phyloP scores from a whole-genome alignment of 495 filamentous ascomycete species.

The Penicillium manginii region DNA sequence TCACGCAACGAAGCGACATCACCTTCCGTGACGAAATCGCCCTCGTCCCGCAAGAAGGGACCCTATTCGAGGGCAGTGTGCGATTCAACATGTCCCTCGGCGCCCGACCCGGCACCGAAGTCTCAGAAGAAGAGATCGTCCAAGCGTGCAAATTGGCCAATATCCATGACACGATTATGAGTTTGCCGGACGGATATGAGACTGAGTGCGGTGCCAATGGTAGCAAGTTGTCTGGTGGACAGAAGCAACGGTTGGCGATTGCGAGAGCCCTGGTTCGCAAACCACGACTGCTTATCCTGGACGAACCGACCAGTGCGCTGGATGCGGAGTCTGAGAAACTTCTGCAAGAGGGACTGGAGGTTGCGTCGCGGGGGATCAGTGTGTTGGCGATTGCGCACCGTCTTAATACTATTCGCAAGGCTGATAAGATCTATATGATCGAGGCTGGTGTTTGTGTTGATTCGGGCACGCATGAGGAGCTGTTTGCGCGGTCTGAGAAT shows the following conservation, averaged over 20 bases:
- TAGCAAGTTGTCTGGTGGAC: conserved; percentile 71
- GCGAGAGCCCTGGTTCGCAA: conserved; percentile 77
- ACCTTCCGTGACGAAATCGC: conserved; percentile 53
- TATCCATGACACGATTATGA: conserved; percentile 60
- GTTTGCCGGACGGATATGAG: conserved; percentile 64
- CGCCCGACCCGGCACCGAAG: conserved; percentile 43
- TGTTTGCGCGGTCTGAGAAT: conserved; percentile 60
- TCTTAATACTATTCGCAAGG: conserved; percentile 71
- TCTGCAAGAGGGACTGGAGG: conserved; percentile 71
- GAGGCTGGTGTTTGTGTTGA: conserved; percentile 69
- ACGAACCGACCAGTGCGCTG: conserved; percentile 76
- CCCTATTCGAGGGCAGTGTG: conserved; percentile 57
- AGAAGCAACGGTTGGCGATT: conserved; percentile 78
- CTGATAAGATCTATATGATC: conserved; percentile 76
- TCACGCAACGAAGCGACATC: conserved; percentile 36
- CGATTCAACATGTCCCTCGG: conserved; percentile 58
- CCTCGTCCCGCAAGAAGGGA: conserved; percentile 58
- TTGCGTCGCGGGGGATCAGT: conserved; percentile 70
- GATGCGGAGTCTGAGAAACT: conserved; percentile 74
- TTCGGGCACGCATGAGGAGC: conserved; percentile 66
- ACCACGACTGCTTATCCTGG: conserved; percentile 70
- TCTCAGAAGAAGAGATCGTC: conserved; percentile 53
- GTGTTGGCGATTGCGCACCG: conserved; percentile 79
- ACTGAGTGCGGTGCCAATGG: conserved; percentile 68
- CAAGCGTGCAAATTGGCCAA: conserved; percentile 60